These are phyloP conservation scores for Juncus effusus DNA, from an alignment of 176 grass and related monocot species.

Conservation along the genomic window DNA sequence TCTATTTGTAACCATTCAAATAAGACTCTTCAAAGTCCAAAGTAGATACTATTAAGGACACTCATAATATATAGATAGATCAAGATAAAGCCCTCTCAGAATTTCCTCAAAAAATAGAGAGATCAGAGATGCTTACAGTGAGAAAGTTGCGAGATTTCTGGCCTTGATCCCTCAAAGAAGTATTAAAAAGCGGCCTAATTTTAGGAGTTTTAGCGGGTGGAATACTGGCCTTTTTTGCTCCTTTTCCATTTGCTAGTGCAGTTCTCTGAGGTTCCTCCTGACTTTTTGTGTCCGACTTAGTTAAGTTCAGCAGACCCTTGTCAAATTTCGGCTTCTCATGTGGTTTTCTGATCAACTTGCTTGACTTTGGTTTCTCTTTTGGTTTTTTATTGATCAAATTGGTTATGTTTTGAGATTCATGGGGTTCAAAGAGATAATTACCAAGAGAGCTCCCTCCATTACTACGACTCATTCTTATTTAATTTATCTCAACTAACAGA, in stretches of 20 bases:
- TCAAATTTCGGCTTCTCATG: constrained; percentile 7
- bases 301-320: background rate
- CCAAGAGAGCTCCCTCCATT: constrained; percentile 68
- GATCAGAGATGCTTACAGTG: constrained; percentile 31
- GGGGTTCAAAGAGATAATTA: constrained; percentile 63
- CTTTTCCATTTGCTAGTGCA: constrained; percentile 23
- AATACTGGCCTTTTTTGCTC: constrained; percentile 32
- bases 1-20: constrained; percentile 2
- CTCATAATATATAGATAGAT: too few relatives aligned
- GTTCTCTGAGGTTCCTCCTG: background rate
- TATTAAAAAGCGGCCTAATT: constrained; percentile 39
- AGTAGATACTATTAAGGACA: background rate
- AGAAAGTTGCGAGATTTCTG: constrained; percentile 49
- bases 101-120: background rate
- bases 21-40: background rate
- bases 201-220: constrained; percentile 15
- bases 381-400: background rate
- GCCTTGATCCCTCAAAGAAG: constrained; percentile 6
- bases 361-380: background rate
- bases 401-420: constrained; percentile 21
- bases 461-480: constrained; percentile 58
- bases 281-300: constrained; percentile 7
- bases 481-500: background rate
- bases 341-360: constrained; percentile 6
- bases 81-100: background rate